Conservation (phyloP, 257 asterid species). For the Nyctanthes arbortristis region DNA sequence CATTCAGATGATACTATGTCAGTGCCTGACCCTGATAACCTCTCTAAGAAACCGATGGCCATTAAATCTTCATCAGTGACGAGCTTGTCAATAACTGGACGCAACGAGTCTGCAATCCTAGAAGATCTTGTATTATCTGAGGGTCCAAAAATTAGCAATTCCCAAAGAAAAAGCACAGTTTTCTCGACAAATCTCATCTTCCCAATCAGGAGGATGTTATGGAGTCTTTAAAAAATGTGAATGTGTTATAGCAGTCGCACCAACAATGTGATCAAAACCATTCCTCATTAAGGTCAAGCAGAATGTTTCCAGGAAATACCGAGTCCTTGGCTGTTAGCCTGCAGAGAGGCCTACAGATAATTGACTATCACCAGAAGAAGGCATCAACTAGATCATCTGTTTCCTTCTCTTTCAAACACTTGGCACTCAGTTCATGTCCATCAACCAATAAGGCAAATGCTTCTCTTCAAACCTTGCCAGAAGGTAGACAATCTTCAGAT, state of each 20-base stretch:
- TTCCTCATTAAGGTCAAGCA: constrained; percentile 81
- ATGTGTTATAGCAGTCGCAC: constrained; percentile 34
- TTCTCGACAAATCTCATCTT: constrained; percentile 40
- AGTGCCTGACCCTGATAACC: constrained; percentile 22
- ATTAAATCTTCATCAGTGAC: constrained; percentile 35
- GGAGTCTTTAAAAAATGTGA: constrained; percentile 39
- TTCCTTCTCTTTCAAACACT: constrained; percentile 88
- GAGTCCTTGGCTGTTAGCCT: constrained; percentile 93
- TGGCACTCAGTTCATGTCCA: constrained; percentile 66
- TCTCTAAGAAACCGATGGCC: constrained; percentile 25
- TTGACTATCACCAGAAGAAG: constrained; percentile 78
- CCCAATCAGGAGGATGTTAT: constrained; percentile 38
- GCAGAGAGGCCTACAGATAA: constrained; percentile 80
- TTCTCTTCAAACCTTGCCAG: constrained; percentile 51
- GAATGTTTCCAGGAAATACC: constrained; percentile 66
- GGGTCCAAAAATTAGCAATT: constrained; percentile 72
- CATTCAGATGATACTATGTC: constrained; percentile 9
- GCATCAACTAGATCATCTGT: constrained; percentile 66
- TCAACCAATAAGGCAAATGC: constrained; percentile 52
- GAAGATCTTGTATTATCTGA: constrained; percentile 79
- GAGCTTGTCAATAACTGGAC: constrained; percentile 45
- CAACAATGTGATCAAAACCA: constrained; percentile 43
- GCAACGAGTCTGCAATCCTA: constrained; percentile 47
- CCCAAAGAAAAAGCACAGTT: constrained; percentile 58
- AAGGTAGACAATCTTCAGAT: constrained; percentile 36